A percentile compares a stretch with the other conserved stretches of the same genome.
These are phyloP conservation scores for Pyrus hybrid DNA, from an alignment of 331 rosid species.

Conservation along the genomic window DNA sequence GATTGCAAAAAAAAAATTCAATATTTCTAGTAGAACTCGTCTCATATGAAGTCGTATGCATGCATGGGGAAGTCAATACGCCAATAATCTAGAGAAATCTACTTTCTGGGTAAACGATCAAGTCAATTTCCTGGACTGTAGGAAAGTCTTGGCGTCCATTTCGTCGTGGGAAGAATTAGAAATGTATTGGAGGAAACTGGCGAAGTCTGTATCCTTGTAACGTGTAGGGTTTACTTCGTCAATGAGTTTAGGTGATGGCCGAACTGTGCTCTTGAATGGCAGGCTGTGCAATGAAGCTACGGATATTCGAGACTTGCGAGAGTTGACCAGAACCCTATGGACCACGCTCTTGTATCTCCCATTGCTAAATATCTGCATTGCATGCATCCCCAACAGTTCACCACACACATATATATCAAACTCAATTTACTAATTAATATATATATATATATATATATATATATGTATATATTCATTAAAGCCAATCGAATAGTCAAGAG, in stretches of 20 bases:
- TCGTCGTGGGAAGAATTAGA: constrained; percentile 9
- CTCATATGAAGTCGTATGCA: background rate
- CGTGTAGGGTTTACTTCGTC: constrained; percentile 25
- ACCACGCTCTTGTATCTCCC: constrained; percentile 63
- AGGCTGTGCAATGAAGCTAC: constrained; percentile 30
- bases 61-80: background rate
- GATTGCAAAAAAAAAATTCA: background rate
- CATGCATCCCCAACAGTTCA: too few relatives aligned
- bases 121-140: constrained; percentile 22
- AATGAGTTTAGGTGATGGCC: constrained; percentile 25
- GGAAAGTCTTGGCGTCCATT: constrained; percentile 23
- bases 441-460: too few relatives aligned
- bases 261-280: constrained; percentile 2
- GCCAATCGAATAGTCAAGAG: too few relatives aligned
- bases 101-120: background rate
- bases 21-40: background rate
- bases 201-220: constrained; percentile 29
- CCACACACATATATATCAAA: background rate
- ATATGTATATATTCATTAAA: too few relatives aligned
- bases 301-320: constrained; percentile 14
- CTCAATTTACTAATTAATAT: background rate
- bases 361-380: constrained; percentile 45
- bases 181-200: constrained; percentile 15
- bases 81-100: background rate
- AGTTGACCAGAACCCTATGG: constrained; percentile 45